Evolutionary conservation across 306 rosid species (phyloP), one percentile per base, ranked within the genome.

Genomic region (Arachis stenosperma): DNA sequence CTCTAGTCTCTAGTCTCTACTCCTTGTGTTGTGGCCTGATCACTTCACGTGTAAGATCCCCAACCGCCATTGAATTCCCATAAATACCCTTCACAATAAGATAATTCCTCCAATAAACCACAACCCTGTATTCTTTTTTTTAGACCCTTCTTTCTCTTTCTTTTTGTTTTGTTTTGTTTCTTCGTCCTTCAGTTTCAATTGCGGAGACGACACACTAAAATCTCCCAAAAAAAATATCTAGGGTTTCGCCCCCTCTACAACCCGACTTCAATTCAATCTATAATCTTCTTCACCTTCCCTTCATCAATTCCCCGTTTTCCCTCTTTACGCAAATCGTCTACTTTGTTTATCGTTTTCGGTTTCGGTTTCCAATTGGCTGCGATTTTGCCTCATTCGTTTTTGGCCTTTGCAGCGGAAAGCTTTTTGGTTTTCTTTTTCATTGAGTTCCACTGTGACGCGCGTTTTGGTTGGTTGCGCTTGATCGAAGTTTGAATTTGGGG

Each of bases 191-290:
- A 8, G 47, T 12, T 74, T 66, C 81, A 61, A 76, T 48, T 60
- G 72, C 69, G 66, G 80, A 48, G 54, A 80, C 77, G 70, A 77
- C 74, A 57, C 64, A 1, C 44, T 54, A 75, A 73, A 53, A 22
- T 65, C 70, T 61, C 58, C 66, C 39, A 54, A 61, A 58, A 70
- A 74, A 48, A 44, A 78, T 61, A 27, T 78, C 83, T 84, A 84
- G 90, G 93, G 93, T 86, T 88, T 84, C 81, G 14, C 66, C 5
- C 44, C 41, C 44, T 22, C 60, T 39, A 17, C 22, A 15, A 41
- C 15, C 65, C 22, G 3, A 51, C 43, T 14, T 52, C 51, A 50
- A 51, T 61, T 68, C 14, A n/a, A 52, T 40, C 57, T 14, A 42
- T 47, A 36, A 50, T 50, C 51, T 55, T 79, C 65, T 67, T 81